Conservation (phyloP, 2,329 filamentous ascomycete genomes). For the Endoconidiophora polonica region DNA sequence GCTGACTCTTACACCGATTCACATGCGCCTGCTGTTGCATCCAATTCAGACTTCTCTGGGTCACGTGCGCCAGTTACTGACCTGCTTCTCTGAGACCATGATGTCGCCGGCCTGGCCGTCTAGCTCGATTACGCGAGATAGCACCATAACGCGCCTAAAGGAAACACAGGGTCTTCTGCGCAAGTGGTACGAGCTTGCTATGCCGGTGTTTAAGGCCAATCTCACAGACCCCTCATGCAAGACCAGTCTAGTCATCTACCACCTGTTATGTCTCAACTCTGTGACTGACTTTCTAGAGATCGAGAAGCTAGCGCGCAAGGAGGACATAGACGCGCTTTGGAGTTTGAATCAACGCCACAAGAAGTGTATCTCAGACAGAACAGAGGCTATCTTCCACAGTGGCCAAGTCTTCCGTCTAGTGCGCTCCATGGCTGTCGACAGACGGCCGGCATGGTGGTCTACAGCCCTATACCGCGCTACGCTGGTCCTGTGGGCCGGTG, state of each 20-base stretch:
- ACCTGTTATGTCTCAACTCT: constrained; percentile 52
- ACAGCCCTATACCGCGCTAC: constrained; percentile 51
- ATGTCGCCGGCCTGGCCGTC: background rate
- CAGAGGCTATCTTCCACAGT: constrained; percentile 49
- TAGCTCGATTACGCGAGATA: constrained; percentile 25
- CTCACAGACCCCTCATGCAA: constrained; percentile 42
- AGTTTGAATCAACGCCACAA: constrained; percentile 39
- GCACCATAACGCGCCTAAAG: constrained; percentile 36
- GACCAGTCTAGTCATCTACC: constrained; percentile 51
- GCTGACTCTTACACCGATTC: constrained; percentile 29
- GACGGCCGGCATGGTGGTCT: constrained; percentile 55
- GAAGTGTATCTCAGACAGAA: constrained; percentile 44
- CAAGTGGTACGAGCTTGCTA: constrained; percentile 51
- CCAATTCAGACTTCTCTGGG: constrained; percentile 49
- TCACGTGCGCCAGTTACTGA: constrained; percentile 47
- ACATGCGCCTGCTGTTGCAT: constrained; percentile 51
- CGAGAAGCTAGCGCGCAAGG: constrained; percentile 46
- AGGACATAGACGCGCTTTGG: constrained; percentile 40
- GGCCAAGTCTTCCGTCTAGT: constrained; percentile 49
- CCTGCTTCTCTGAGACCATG: constrained; percentile 48
- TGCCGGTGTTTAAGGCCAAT: constrained; percentile 36
- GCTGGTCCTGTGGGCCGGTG: constrained; percentile 46
- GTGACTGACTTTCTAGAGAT: constrained; percentile 52
- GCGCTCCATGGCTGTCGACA: constrained; percentile 39
- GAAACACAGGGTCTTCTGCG: constrained; percentile 48